Conservation (phyloP, 441 rosid species). For the Jatropha multifida region DNA sequence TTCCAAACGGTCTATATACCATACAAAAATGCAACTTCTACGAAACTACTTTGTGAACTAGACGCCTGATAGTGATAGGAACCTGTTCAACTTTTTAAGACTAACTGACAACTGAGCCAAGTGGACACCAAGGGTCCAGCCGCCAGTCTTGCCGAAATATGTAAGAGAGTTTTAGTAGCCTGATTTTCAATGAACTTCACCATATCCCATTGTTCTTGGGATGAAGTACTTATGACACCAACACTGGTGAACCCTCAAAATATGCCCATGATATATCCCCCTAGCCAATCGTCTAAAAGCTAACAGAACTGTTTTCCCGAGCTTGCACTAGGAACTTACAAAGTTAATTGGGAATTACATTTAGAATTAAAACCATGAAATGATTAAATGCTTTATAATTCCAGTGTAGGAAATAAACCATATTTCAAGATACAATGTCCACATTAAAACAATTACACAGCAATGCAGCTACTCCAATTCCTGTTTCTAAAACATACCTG, state of each 20-base stretch:
- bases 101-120: not conserved
- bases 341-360: not conserved
- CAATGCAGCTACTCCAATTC: not conserved
- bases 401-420: too few species aligned
- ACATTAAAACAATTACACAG: too few species aligned
- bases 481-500: constrained; percentile 40
- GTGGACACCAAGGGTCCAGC: not conserved
- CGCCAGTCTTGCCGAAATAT: not conserved
- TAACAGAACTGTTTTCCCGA: not conserved
- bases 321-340: not conserved
- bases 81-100: not conserved
- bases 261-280: not conserved
- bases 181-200: not conserved
- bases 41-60: constrained; percentile 21
- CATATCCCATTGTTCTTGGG: not conserved
- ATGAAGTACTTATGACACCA: not conserved
- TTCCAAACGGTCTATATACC: not conserved
- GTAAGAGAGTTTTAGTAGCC: not conserved
- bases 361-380: constrained; percentile 4
- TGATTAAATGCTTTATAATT: too few species aligned
- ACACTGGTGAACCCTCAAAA: not conserved
- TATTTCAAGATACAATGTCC: too few species aligned
- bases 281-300: not conserved
- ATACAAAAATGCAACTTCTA: constrained; percentile 23
- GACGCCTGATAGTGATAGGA: constrained; percentile 13